Base-by-base conservation (phyloP, 2,329 filamentous ascomycete genomes). In the Fonsecaea multimorphosa region DNA sequence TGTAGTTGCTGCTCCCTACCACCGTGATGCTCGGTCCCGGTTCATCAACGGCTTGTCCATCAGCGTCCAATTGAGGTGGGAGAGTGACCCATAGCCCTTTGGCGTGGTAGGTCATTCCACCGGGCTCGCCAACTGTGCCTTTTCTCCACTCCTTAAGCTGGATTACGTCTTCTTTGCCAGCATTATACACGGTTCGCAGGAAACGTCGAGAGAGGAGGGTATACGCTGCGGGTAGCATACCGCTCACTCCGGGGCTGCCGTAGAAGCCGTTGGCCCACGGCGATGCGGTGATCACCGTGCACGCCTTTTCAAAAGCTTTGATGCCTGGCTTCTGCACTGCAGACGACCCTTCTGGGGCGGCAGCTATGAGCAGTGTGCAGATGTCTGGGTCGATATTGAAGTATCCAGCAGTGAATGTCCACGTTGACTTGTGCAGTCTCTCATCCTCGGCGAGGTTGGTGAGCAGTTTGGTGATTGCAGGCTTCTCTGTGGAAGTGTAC, bases 341-440 rank as follows among this genome's bases (percentile, higher is more conserved):
- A 1, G 24, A 53, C 22, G 53, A 46, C 1, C 73, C 69, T 27
- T 74, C 69, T n/a, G 74, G 68, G 11, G 80, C 77, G 0, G 88
- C 85, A 6, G 85, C 83, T 34, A 99, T 87, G 0, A 99, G 83
- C 0, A 97, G 85, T 44, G 89, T 86, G 1, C 91, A 93, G 22
- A 98, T 86, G 3, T 89, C 88, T 0, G 93, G 90, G 6, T 93
- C 93, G 63, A 96, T 96, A 80, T 99, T 99, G 82, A 99, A 99
- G 80, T 99, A 99, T 59, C 95, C 95, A 0, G 95, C 95, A 0
- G 95, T 98, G 77, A 99, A 98, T 0, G 92, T 95, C 95, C 95
- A 99, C 14, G 87, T 89, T 0, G 91, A 91, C 36, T 86, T 84
- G 9, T 83, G 80, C 72, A 92, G 91, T 5, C 84, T 80, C 4